phyloP scores from a whole-genome alignment of 108 stramenopile species.

The Fistulifera solaris region DNA sequence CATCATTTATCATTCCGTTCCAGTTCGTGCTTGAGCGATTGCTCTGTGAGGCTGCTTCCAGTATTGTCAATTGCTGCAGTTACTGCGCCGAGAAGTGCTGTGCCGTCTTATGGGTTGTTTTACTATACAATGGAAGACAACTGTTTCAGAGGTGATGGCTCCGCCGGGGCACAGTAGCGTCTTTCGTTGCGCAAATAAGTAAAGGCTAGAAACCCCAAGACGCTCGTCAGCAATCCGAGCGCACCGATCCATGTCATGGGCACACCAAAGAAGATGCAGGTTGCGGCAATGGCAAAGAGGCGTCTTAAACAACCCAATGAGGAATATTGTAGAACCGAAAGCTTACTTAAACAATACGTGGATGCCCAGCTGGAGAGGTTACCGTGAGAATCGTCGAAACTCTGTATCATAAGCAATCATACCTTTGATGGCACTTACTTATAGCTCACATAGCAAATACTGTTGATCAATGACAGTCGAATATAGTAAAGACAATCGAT shows the following conservation, averaged over 20 bases:
- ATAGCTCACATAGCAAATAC: slow-evolving; percentile 58
- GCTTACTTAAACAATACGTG: slow-evolving; percentile 46
- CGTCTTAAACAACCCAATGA: slow-evolving; percentile 68
- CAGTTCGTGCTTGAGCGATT: no score
- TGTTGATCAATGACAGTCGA: slow-evolving; percentile 46
- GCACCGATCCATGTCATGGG: slow-evolving; percentile 33
- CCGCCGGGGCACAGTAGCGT: no score
- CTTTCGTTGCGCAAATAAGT: slow-evolving; percentile 9
- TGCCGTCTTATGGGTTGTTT: no score
- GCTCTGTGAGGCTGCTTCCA: no score
- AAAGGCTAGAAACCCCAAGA: slow-evolving; percentile 53
- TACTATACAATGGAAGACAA: no score
- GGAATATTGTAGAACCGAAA: slow-evolving; percentile 70
- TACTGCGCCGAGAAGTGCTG: no score
- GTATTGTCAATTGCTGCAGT: no score
- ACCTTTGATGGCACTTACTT: slow-evolving; percentile 28
- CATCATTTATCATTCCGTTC: no score
- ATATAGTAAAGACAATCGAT: slow-evolving; percentile 8
- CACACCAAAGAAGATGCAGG: slow-evolving; percentile 55
- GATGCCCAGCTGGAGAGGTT: slow-evolving; percentile 26
- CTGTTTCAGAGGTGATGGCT: no score
- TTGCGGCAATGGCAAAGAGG: slow-evolving; percentile 64
- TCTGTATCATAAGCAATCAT: not conserved
- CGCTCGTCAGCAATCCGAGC: slow-evolving; percentile 43
- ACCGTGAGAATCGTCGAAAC: not conserved